A percentile compares a stretch with the other conserved stretches of the same genome.
These are phyloP conservation scores for Passiflora organensis DNA, from an alignment of 345 rosid species.

Conservation along the genomic window DNA sequence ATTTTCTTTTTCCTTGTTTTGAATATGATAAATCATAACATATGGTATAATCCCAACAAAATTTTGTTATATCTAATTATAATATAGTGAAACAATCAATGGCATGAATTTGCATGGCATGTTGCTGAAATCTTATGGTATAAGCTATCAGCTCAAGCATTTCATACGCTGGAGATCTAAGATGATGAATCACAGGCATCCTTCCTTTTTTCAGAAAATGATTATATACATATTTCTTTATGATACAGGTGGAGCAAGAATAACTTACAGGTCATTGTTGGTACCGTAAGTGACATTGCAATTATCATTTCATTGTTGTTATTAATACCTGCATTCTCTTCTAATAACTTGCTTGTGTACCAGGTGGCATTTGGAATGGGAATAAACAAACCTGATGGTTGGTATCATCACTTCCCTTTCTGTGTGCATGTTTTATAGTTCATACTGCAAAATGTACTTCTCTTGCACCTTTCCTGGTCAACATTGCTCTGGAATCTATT, in stretches of 20 bases:
- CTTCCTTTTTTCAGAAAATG: too few relatives aligned
- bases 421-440: neutral
- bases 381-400: slow-evolving; percentile 98
- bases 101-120: too few relatives aligned
- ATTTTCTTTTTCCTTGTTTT: neutral
- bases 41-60: too few relatives aligned
- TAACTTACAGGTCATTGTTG: slow-evolving; percentile 94
- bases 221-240: neutral
- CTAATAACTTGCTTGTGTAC: slow-evolving; percentile 17
- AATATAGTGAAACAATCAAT: too few relatives aligned
- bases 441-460: neutral
- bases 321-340: slow-evolving; percentile 10
- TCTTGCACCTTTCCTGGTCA: neutral
- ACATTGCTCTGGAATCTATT: neutral
- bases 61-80: too few relatives aligned
- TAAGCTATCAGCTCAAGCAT: too few relatives aligned
- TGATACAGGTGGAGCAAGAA: slow-evolving; percentile 84
- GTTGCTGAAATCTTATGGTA: too few relatives aligned
- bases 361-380: slow-evolving; percentile 99
- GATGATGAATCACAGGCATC: too few relatives aligned
- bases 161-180: too few relatives aligned
- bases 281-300: slow-evolving; percentile 60
- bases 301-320: slow-evolving; percentile 10
- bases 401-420: slow-evolving; percentile 22
- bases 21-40: neutral